Percentiles rank a stretch among this genome's conserved stretches.
phyloP scores from a whole-genome alignment of 176 grass and related monocot genomes.

The Phyllostachys edulis region DNA sequence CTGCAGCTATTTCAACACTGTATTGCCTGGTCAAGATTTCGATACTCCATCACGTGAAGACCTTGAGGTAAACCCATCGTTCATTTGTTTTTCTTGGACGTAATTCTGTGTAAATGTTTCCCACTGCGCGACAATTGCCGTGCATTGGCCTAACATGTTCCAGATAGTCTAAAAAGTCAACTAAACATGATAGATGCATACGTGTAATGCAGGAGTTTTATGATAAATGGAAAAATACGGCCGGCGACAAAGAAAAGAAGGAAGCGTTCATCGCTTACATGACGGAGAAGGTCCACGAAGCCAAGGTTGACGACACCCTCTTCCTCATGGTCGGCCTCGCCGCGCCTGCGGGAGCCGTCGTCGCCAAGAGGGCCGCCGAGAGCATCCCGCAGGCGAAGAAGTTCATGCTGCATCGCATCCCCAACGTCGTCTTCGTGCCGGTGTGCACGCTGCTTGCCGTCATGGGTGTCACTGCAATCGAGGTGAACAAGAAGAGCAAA shows the following conservation, averaged over 20 bases:
- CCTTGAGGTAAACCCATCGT: slow-evolving; percentile 38
- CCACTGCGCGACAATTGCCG: not conserved
- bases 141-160: not conserved
- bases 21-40: slow-evolving; percentile 78
- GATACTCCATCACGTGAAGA: not conserved
- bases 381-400: slow-evolving; percentile 52
- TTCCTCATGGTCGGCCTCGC: slow-evolving; percentile 47
- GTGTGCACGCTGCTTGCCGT: slow-evolving; percentile 41
- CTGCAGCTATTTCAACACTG: slow-evolving; percentile 58
- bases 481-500: slow-evolving; percentile 36
- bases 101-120: not conserved
- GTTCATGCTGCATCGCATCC: slow-evolving; percentile 62
- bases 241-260: not conserved
- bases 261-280: not conserved
- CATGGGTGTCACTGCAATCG: slow-evolving; percentile 25
- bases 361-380: slow-evolving; percentile 45
- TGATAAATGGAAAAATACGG: rapidly evolving
- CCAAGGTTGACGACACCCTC: not conserved
- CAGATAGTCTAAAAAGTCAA: not conserved
- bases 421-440: slow-evolving; percentile 70
- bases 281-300: rapidly evolving
- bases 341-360: slow-evolving; percentile 27
- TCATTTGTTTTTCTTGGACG: not conserved
- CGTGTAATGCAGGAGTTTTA: slow-evolving; percentile 20
- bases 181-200: not conserved